Base-by-base conservation (phyloP, 441 rosid species). In the Breynia disticha region DNA sequence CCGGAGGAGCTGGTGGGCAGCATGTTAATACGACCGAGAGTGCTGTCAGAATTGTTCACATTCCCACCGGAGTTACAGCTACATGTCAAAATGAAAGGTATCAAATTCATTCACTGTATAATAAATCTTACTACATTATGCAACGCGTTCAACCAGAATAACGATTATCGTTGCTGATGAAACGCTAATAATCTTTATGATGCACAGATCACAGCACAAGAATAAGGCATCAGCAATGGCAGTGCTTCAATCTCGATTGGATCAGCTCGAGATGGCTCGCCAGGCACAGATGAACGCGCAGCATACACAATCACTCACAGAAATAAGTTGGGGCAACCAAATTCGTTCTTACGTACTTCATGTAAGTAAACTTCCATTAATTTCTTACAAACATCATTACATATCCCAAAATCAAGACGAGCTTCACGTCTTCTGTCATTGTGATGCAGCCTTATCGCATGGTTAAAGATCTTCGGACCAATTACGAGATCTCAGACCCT, bases 141-240 rank as follows among this genome's bases (percentile, higher is more conserved):
- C 44, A 11, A 41, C 0, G 13, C 44, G 13, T 41, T 28, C 35
- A 28, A 28, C 35, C 35, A 9, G 35, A 28, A 28, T 28, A 28
- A 28, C 35, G 8, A 28, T 28, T 28, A 28, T 28, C 35, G 7
- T 28, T 28, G 35, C 8, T 9, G 8, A 28, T 4, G 5, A 28
- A 28, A 28, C 8, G 1, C 35, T 28, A 28, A 28, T 28, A 9
- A 28, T 28, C 0, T 1, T 28, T 28, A 5, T 28, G 35, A 28
- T 59, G 17, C 44, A 50, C 69, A 91, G 96, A 73, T 91, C 95
- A 24, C 98, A 91, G 38, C 98, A 88, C 70, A 75, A 70, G 76
- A 88, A 88, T 62, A 93, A 88, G 77, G 95, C 95, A 62, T 82
- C 95, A n/a, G 97, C 98, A 54, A 86, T 91, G 95, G 82, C 87